These are phyloP conservation scores for Blastobotrys robertii DNA, from an alignment of 805 yeast species.

Conservation along the genomic window DNA sequence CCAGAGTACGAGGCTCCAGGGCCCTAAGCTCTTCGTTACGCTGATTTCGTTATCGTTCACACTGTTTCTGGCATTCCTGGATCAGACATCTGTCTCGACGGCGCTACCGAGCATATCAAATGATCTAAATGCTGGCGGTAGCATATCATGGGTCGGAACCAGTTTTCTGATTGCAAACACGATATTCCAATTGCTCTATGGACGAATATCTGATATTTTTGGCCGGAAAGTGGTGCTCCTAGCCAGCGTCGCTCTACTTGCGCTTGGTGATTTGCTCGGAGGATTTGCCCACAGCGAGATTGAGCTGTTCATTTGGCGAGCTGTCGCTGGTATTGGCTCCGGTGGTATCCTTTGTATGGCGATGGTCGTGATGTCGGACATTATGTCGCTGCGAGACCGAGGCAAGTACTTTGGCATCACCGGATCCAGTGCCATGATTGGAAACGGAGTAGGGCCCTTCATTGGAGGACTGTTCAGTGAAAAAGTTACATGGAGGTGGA, in stretches of 20 bases:
- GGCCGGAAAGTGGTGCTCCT: slow-evolving; percentile 40
- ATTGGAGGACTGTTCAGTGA: slow-evolving; percentile 42
- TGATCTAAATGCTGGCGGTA: slow-evolving; percentile 36
- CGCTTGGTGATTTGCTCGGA: slow-evolving; percentile 39
- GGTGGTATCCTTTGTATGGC: slow-evolving; percentile 44
- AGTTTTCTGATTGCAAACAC: slow-evolving; percentile 42
- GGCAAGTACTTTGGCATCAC: slow-evolving; percentile 50
- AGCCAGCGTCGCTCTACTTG: slow-evolving; percentile 31
- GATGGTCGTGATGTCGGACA: slow-evolving; percentile 46
- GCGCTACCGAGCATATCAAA: slow-evolving; percentile 41
- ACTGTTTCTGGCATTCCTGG: slow-evolving; percentile 33
- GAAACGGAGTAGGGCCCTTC: slow-evolving; percentile 46
- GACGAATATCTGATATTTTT: slow-evolving; percentile 47
- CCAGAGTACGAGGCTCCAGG: slow-evolving; percentile 8
- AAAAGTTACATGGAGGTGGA: slow-evolving; percentile 44
- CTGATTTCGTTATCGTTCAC: slow-evolving; percentile 10
- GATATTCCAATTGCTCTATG: slow-evolving; percentile 43
- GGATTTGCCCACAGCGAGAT: slow-evolving; percentile 41
- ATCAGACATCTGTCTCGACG: slow-evolving; percentile 40
- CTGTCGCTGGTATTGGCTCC: slow-evolving; percentile 46
- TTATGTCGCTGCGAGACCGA: slow-evolving; percentile 43
- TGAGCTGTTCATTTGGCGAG: slow-evolving; percentile 43
- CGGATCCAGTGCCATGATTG: slow-evolving; percentile 42
- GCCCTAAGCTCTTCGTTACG: slow-evolving; percentile 8
- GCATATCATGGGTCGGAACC: slow-evolving; percentile 54